Evolutionary conservation across 1,284 basidiomycete genomes (phyloP), one percentile per base, ranked within the genome.

Genomic region (Athelia sp.): DNA sequence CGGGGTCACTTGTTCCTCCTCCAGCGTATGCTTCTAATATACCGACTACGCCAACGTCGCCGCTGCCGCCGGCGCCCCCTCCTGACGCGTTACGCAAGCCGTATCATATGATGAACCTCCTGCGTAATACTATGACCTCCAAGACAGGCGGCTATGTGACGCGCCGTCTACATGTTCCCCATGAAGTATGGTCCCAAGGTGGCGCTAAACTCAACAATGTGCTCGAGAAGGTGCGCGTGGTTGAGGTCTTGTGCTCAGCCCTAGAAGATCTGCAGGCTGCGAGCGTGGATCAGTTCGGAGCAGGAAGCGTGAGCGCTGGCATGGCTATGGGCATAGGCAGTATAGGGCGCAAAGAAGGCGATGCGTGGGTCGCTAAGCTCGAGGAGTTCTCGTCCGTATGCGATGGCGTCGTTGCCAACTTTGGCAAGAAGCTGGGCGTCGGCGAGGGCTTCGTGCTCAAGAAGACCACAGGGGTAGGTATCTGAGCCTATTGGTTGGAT

Each of bases 361-460:
- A 88, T 57, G 67, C 73, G 31, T 92, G 89, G 87, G 64, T 83
- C 42, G 58, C 72, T 49, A 82, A 81, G 62, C 69, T 90, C 49
- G 86, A 87, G 55, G 86, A 82, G 54, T 89, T 81, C 67, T 83
- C 76, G 50, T 78, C 64, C 56, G 82, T 87, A 31, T 92, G 95
- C 61, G 95, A 98, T 56, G 85, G 82, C 34, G 80, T 97, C 46
- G 83, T 93, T 47, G 82, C 85, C 40, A 87, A 84, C 58, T 86
- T 91, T 62, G 84, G 84, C 36, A 96, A 93, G 73, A 97, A 96
- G 68, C 71, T 98, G 32, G 87, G 92, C 4, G 82, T 95, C 50
- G 86, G 88, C 51, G 86, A 90, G 69, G 87, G 88, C 11, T 89
- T 90, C 58, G 83, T 84, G 47, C 74, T 80, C 32, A 93, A 90